These are phyloP conservation scores for Corchorus capsularis DNA, from an alignment of 345 rosid genomes.

Conservation along the genomic window DNA sequence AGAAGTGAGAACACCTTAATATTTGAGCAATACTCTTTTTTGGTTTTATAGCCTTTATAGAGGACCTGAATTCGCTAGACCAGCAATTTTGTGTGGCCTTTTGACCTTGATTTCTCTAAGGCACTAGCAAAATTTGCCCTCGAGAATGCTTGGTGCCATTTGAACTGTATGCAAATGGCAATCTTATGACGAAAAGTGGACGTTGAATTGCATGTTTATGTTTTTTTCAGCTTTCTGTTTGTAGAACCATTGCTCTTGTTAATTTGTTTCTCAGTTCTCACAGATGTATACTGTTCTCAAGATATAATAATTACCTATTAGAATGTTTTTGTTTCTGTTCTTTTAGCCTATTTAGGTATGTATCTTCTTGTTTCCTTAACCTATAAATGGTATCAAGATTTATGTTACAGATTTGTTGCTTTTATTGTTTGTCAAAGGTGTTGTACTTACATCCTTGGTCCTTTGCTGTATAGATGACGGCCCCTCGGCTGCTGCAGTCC, in stretches of 20 bases:
- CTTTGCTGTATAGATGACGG: conserved; percentile 50
- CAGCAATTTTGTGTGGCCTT: not conserved
- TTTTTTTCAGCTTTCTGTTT: not conserved
- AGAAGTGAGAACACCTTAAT: not conserved
- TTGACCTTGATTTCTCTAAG: not conserved
- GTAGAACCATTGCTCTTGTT: not conserved
- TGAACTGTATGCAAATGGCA: not conserved
- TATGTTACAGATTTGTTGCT: not conserved
- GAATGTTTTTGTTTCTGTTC: not conserved
- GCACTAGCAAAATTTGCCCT: not conserved
- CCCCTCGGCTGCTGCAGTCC: conserved; percentile 81
- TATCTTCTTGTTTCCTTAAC: not conserved
- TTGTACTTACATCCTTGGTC: not conserved
- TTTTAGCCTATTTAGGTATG: not conserved
- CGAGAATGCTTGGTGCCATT: not conserved
- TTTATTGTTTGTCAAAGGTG: conserved; percentile 11
- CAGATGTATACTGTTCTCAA: not conserved
- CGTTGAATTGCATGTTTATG: not conserved
- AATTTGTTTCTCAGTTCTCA: not conserved
- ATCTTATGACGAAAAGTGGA: not conserved
- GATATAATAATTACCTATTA: not conserved
- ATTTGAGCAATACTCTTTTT: not conserved
- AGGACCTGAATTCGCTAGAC: not conserved
- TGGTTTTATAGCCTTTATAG: not conserved
- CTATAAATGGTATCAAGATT: not conserved